Percentiles rank a stretch among this genome's conserved stretches.
These are phyloP conservation scores for Ophiocordyceps australis DNA, from an alignment of 2,329 filamentous ascomycete species.

Conservation along the genomic window DNA sequence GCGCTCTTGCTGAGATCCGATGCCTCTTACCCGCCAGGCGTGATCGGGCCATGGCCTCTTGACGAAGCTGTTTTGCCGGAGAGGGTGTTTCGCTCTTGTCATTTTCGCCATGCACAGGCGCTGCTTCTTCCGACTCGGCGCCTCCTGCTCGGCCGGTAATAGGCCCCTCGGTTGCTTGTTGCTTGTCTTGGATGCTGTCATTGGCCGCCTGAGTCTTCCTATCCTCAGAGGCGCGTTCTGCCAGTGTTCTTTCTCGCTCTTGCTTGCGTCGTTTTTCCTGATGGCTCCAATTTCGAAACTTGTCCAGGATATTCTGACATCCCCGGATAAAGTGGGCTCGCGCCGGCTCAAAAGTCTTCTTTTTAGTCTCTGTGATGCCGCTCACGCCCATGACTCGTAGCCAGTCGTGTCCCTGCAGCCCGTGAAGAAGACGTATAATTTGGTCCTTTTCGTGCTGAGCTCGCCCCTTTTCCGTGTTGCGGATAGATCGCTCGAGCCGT, in stretches of 20 bases:
- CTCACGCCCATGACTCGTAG: conserved; percentile 79
- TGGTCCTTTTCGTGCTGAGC: conserved; percentile 51
- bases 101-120: conserved; percentile 15
- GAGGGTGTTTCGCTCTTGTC: conserved; percentile 27
- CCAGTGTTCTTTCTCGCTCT: conserved; percentile 45
- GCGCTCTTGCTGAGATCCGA: conserved; percentile 5
- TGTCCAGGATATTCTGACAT: conserved; percentile 65
- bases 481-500: conserved; percentile 40
- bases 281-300: conserved; percentile 74
- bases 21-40: conserved; percentile 19
- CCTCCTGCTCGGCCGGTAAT: conserved; percentile 7
- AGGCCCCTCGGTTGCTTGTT: no score
- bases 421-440: conserved; percentile 52
- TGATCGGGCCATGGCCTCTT: conserved; percentile 45
- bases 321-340: conserved; percentile 71
- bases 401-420: conserved; percentile 84
- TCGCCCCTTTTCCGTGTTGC: conserved; percentile 44
- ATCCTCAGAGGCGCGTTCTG: conserved; percentile 11
- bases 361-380: conserved; percentile 67
- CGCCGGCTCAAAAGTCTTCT: conserved; percentile 73
- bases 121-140: conserved; percentile 16
- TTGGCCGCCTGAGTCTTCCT: conserved; percentile 11
- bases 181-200: conserved; percentile 16
- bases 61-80: conserved; percentile 52
- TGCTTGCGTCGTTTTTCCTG: conserved; percentile 73